A percentile compares a stretch with the other conserved stretches of the same genome.
These are phyloP conservation scores for Colletotrichum chlorophyti DNA, from an alignment of 2,329 filamentous ascomycete genomes.

Conservation along the genomic window DNA sequence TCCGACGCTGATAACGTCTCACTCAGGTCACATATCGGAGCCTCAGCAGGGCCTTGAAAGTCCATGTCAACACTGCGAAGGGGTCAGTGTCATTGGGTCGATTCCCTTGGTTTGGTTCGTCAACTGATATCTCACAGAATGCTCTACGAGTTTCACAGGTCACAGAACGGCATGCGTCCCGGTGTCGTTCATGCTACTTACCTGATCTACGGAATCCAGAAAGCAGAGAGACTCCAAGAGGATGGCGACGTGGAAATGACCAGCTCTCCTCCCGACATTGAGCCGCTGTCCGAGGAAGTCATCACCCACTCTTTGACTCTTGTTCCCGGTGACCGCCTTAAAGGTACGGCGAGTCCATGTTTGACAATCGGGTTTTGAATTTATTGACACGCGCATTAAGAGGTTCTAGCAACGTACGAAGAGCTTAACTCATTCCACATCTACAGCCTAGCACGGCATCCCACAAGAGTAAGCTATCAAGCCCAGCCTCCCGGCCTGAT, in stretches of 20 bases:
- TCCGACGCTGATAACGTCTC: constrained; percentile 26
- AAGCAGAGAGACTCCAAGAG: constrained; percentile 43
- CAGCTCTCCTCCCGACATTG: constrained; percentile 67
- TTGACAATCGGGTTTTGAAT: neutral
- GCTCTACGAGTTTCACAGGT: constrained; percentile 83
- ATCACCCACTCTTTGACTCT: constrained; percentile 68
- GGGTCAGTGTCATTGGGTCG: constrained; percentile 61
- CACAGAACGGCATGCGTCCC: constrained; percentile 77
- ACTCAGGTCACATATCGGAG: constrained; percentile 83
- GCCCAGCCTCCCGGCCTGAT: rapidly evolving
- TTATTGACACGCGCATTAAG: constrained; percentile 50
- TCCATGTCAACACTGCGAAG: constrained; percentile 89
- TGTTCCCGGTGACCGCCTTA: constrained; percentile 74
- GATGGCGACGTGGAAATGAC: constrained; percentile 75
- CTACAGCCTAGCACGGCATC: constrained; percentile 80
- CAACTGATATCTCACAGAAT: constrained; percentile 72
- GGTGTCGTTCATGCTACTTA: constrained; percentile 91
- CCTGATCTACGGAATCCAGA: constrained; percentile 76
- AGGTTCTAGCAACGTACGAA: constrained; percentile 71
- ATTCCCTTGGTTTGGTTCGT: constrained; percentile 1
- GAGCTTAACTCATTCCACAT: constrained; percentile 82
- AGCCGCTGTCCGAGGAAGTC: constrained; percentile 56
- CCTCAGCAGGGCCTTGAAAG: constrained; percentile 80
- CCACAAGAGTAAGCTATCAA: constrained; percentile 61
- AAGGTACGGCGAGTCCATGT: constrained; percentile 53